Base-by-base conservation (phyloP, 257 asterid genomes). In the Solanum piurae region DNA sequence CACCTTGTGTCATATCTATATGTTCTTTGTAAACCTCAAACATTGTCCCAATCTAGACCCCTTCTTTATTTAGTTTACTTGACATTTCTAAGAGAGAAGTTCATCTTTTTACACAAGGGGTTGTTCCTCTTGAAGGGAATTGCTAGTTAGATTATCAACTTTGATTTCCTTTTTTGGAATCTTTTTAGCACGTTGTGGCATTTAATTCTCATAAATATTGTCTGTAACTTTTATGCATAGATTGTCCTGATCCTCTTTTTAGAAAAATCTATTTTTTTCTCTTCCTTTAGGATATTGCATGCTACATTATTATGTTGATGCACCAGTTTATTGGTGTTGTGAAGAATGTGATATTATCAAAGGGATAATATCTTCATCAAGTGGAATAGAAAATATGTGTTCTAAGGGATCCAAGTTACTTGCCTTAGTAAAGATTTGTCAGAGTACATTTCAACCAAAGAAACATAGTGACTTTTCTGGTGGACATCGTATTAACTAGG, bases 241-340 rank as follows among this genome's bases (percentile, higher is more conserved):
- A 6, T 38, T 11, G 55, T 75, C 58, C 58, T 23, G 5, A 6
- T 23, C 58, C 21, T 6, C 5, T 13, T 40, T 37, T 21, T 0
- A 42, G 25, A 77, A 77, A 0, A 4, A 2, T 60, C 4, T 42
- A 13, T 1, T 20, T 31, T 20, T 29, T 87, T 71, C 62, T 82
- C 66, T 38, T 88, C 62, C 58, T 88, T 86, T 76, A 68, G 94
- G 95, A 87, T 94, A 93, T 88, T 95, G 95, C 91, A 86, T 91
- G 94, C 52, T 83, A 77, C 58, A 40, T 38, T n/a, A 3, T 75
- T 46, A 11, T 55, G 86, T 36, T 88, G 71, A 76, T 55, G 46
- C 27, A 10, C 83, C 86, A 29, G 68, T 72, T 7, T 88, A 85
- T 55, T 94, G 96, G 96, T 37, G 11, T 27, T 95, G 97, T 86